A percentile compares a stretch with the other conserved stretches of the same genome.
phyloP scores from a whole-genome alignment of 768 basidiomycete species.

The Brasilioporus rufonigricans region DNA sequence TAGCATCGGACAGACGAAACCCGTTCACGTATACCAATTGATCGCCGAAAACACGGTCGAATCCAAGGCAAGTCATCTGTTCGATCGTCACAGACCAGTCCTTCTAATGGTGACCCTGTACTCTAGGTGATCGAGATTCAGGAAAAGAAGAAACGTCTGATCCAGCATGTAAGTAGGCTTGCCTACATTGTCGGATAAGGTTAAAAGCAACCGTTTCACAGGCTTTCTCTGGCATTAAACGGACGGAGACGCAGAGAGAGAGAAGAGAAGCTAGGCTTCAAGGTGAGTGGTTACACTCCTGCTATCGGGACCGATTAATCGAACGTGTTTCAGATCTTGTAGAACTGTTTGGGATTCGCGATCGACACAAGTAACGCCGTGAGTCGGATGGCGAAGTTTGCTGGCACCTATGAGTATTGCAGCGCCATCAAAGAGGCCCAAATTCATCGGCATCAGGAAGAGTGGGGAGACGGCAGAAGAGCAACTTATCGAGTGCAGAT shows the following conservation, averaged over 20 bases:
- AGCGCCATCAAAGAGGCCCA: too few relatives aligned
- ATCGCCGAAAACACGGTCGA: constrained; percentile 91
- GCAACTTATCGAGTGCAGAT: neutral
- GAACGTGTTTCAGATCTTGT: constrained; percentile 48
- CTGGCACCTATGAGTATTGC: too few relatives aligned
- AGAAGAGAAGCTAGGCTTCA: constrained; percentile 80
- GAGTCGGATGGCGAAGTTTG: too few relatives aligned
- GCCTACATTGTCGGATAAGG: neutral
- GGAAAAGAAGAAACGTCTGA: constrained; percentile 75
- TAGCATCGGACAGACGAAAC: constrained; percentile 78
- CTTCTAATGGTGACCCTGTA: neutral
- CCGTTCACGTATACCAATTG: constrained; percentile 84
- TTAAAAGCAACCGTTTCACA: constrained; percentile 25
- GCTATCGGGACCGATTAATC: neutral
- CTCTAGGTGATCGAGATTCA: constrained; percentile 77
- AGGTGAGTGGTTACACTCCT: constrained; percentile 42
- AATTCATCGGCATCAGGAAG: too few relatives aligned
- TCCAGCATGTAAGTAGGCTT: constrained; percentile 57
- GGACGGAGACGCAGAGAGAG: constrained; percentile 69
- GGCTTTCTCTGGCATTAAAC: constrained; percentile 85
- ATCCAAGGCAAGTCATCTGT: constrained; percentile 55
- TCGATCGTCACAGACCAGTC: neutral
- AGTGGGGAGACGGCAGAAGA: too few relatives aligned
- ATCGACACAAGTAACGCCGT: constrained; percentile 3
- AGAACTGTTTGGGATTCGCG: constrained; percentile 50